Percentiles rank a stretch among this genome's conserved stretches.
phyloP scores from a whole-genome alignment of 2,329 filamentous ascomycete species.

The Aspergillus neoniger region DNA sequence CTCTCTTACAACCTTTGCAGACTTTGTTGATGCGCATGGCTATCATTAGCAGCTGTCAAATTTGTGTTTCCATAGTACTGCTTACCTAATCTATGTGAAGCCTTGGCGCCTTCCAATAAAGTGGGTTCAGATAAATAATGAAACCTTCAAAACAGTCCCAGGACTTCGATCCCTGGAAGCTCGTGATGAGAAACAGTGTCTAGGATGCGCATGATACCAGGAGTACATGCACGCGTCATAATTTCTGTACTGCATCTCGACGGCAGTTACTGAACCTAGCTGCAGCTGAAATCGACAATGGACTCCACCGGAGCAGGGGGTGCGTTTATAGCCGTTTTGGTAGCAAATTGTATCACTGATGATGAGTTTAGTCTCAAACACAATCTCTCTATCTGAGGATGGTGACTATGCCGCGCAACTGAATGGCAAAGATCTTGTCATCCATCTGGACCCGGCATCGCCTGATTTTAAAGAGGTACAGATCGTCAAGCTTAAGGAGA shows the following conservation, averaged over 20 bases:
- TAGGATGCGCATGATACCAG: constrained; percentile 2
- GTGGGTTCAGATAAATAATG: constrained; percentile 5
- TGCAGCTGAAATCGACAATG: constrained; percentile 26
- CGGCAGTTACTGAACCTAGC: constrained; percentile 1
- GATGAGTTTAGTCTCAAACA: constrained; percentile 11
- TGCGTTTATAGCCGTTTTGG: constrained; percentile 15
- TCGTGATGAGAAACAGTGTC: not conserved
- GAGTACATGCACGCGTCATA: not conserved
- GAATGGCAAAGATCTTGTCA: constrained; percentile 35
- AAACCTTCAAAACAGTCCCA: constrained; percentile 7
- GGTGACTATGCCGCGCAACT: constrained; percentile 32
- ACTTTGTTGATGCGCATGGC: not conserved
- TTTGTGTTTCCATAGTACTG: not conserved
- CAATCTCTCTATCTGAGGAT: constrained; percentile 33
- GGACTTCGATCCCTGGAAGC: not conserved
- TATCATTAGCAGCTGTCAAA: not conserved
- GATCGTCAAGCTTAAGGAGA: constrained; percentile 36
- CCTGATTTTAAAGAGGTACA: constrained; percentile 35
- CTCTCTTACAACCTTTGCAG: not conserved
- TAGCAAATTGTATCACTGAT: not conserved
- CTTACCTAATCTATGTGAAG: constrained; percentile 8
- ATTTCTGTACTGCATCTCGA: not conserved
- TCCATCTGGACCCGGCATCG: constrained; percentile 33
- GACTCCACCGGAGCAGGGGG: constrained; percentile 31
- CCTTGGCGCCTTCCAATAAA: constrained; percentile 12